Base-by-base conservation (phyloP, 306 rosid species). In the Vigna trinervia region DNA sequence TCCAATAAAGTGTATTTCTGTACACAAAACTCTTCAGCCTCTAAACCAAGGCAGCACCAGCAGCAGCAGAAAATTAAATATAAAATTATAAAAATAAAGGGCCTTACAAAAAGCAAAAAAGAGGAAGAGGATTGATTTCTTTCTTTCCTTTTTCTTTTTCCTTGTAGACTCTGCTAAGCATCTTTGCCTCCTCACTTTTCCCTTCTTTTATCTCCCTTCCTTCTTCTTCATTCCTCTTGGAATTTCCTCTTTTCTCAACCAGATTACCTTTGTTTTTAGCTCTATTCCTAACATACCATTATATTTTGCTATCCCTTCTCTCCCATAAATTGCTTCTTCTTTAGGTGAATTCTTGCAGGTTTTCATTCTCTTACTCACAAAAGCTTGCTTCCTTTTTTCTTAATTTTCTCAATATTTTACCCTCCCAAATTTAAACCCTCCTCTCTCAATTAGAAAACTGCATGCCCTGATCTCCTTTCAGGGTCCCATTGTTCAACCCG, bases 121-220 rank as follows among this genome's bases (percentile, higher is more conserved):
- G 34, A 63, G 85, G 62, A 65, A 67, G 58, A 69, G 84, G 83
- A 69, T 58, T 78, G 65, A 67, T 50, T 78, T 78, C 77, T 78
- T 78, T 70, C 63, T 79, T 60, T 50, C 52, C 81, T 69, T 81
- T 36, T 81, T 86, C 79, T 71, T 80, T 90, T 89, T 81, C 46
- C 93, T 89, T 93, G 89, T 81, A 76, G 78, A 72, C 86, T 61
- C 94, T 88, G 91, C 92, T 68, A 89, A 89, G 97, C 91, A 89
- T 91, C 97, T 89, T 93, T 83, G 76, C 84, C 78, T 85, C 77
- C 77, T 85, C 82, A 65, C 93, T 87, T 87, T 81, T 83, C 74
- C 70, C 39, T 74, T 77, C 70, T 75, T 66, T 70, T 83, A 19
- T 52, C 74, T 46, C 48, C 58, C 30, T 64, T 65, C 84, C 47